Percentiles rank a stretch among this genome's conserved stretches.
Conservation (phyloP, 139 green algal genomes). For the Auxenochlorella protothecoides region DNA sequence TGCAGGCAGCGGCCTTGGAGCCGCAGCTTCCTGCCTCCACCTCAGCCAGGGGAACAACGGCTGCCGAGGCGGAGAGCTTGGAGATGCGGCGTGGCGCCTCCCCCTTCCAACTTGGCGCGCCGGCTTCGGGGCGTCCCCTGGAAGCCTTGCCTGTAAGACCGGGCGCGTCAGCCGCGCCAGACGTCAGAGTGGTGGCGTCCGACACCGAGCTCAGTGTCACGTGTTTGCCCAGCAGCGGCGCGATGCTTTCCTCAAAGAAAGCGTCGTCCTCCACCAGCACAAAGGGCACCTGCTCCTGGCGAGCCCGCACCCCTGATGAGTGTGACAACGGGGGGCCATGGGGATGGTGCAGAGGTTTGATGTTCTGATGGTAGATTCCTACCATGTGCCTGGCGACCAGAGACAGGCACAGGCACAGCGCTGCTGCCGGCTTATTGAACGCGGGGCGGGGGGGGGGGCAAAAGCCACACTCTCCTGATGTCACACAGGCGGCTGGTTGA, state of each 20-base stretch:
- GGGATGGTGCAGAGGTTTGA: background rate
- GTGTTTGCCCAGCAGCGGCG: constrained; percentile 37
- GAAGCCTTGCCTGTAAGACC: background rate
- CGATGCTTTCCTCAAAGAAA: constrained; percentile 11
- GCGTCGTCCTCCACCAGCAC: constrained; percentile 61
- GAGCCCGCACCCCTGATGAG: constrained; percentile 58
- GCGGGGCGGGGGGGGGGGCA: no score
- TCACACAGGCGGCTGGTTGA: no score
- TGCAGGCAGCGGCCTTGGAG: constrained; percentile 76
- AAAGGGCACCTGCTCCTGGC: constrained; percentile 83
- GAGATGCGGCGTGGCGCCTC: background rate
- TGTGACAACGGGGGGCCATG: no score
- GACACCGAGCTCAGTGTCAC: constrained; percentile 27
- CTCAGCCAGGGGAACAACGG: constrained; percentile 47
- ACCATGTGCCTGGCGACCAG: no score
- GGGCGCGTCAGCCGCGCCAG: no score
- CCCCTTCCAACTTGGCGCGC: background rate
- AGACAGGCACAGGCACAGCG: no score
- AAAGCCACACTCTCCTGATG: no score
- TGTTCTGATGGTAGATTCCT: no score
- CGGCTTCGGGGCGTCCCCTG: background rate
- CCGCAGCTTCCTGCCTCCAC: constrained; percentile 46
- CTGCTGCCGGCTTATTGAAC: no score
- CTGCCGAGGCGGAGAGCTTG: background rate
- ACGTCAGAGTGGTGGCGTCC: constrained; percentile 1